Conservation (phyloP, 106 monocot species). For the Dendrobium nobile region DNA sequence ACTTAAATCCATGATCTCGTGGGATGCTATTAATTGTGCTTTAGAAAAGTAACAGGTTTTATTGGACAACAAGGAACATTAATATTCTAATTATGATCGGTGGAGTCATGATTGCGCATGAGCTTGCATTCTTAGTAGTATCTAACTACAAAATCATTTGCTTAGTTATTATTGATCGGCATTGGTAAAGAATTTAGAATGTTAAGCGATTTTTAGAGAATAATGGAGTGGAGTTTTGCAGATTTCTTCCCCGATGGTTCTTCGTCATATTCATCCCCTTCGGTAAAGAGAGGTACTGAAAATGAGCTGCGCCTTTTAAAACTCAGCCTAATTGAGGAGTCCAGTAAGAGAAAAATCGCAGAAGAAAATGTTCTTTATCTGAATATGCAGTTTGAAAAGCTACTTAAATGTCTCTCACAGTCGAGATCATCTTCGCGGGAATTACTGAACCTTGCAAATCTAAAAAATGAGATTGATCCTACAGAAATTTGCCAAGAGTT, state of each 20-base stretch:
- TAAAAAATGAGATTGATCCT: conserved; percentile 21
- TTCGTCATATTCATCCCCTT: conserved; percentile 23
- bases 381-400: conserved; percentile 21
- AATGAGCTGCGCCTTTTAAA: conserved; percentile 29
- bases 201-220: background rate
- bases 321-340: conserved; percentile 24
- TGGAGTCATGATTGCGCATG: background rate
- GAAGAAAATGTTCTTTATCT: conserved; percentile 25
- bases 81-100: background rate
- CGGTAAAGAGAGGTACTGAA: conserved; percentile 13
- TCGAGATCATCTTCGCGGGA: conserved; percentile 9
- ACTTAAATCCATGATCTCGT: background rate
- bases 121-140: background rate
- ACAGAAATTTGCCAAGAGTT: conserved; percentile 24
- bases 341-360: conserved; percentile 15
- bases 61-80: background rate
- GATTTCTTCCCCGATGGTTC: conserved; percentile 57
- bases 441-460: conserved; percentile 2
- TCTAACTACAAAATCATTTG: background rate
- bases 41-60: background rate
- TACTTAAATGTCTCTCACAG: conserved; percentile 17
- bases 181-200: background rate
- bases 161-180: background rate
- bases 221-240: conserved; percentile 15
- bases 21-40: background rate